Base-by-base conservation (phyloP, 305 asterid species). In the Ruellia speciosa region DNA sequence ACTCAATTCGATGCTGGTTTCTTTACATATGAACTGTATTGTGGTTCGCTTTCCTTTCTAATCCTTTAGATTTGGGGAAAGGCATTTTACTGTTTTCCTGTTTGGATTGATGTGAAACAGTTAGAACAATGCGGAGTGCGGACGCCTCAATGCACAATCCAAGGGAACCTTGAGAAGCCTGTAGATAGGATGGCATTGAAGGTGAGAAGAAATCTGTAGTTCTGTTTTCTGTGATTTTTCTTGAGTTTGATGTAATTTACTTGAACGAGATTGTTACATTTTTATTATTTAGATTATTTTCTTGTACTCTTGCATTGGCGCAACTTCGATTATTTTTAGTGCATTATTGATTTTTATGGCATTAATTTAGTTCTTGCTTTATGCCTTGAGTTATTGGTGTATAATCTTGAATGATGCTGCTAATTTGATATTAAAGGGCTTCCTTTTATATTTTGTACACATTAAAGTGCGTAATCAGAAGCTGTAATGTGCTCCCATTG, bases 111-210 rank as follows among this genome's bases (percentile, higher is more conserved):
- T 74, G 59, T 43, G 52, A 41, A 67, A 17, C 84, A 92, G 96
- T 69, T 92, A 63, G 83, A 82, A 68, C 96, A 88, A 64, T 79
- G 83, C n/a, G 87, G 95, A 19, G 67, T 67, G 37, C 71, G 95
- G 74, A 88, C 89, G 66, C 93, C 90, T 43, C 96, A 90, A 60
- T 88, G 98, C 68, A 81, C 96, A 4, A 60, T 90, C 37, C 74
- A 78, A 13, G 98, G 98, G 60, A 79, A 51, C 24, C 88, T 88
- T 34, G 78, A 73, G 49, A 77, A 79, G 61, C 94, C 96, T 12
- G 66, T 54, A 54, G 92, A 87, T 73, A 35, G 58, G 37, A 71
- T 50, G 77, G 68, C 66, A 74, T 67, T 80, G 68, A 71, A 66
- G 88, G 97, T 87, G 58, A 61, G 71, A 57, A 51, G 14, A 57